phyloP scores from a whole-genome alignment of 2,329 filamentous ascomycete genomes.

The Fusarium sp. region DNA sequence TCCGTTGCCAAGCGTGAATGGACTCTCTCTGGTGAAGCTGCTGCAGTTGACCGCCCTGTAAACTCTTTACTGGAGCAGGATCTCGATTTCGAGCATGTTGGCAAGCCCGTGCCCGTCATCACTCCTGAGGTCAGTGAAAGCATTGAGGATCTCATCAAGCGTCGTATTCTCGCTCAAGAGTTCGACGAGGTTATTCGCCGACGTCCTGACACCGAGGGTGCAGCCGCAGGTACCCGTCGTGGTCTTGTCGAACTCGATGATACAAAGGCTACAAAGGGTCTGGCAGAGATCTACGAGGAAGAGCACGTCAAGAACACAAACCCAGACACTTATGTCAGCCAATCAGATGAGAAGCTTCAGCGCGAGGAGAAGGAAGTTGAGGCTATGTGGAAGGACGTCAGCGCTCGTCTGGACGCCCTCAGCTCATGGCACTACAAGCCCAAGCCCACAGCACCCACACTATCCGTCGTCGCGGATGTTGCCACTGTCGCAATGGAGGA shows the following conservation, averaged over 20 bases:
- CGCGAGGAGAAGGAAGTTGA: conserved; percentile 87
- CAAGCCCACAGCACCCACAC: conserved; percentile 79
- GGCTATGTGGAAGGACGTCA: conserved; percentile 82
- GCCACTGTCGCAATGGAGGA: conserved; percentile 96
- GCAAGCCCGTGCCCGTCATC: conserved; percentile 94
- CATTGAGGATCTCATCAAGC: conserved; percentile 94
- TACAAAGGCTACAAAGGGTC: conserved; percentile 83
- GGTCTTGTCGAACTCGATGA: conserved; percentile 86
- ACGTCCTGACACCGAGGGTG: conserved; percentile 76
- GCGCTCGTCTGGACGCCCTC: conserved; percentile 83
- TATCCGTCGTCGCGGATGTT: conserved; percentile 89
- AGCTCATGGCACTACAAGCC: conserved; percentile 97
- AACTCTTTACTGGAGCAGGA: conserved; percentile 96
- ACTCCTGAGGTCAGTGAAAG: conserved; percentile 90
- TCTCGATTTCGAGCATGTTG: conserved; percentile 92
- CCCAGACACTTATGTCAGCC: conserved; percentile 80
- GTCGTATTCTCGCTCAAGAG: conserved; percentile 86
- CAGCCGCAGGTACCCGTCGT: conserved; percentile 69
- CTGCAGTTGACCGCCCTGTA: conserved; percentile 80
- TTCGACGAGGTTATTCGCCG: conserved; percentile 92
- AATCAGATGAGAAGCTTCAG: conserved; percentile 81
- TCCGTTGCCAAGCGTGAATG: conserved; percentile 91
- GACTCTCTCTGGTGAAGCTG: conserved; percentile 89
- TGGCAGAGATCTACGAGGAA: conserved; percentile 94
- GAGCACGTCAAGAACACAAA: conserved; percentile 84